phyloP scores from a whole-genome alignment of 2,329 filamentous ascomycete species.

The Diplodia corticola region DNA sequence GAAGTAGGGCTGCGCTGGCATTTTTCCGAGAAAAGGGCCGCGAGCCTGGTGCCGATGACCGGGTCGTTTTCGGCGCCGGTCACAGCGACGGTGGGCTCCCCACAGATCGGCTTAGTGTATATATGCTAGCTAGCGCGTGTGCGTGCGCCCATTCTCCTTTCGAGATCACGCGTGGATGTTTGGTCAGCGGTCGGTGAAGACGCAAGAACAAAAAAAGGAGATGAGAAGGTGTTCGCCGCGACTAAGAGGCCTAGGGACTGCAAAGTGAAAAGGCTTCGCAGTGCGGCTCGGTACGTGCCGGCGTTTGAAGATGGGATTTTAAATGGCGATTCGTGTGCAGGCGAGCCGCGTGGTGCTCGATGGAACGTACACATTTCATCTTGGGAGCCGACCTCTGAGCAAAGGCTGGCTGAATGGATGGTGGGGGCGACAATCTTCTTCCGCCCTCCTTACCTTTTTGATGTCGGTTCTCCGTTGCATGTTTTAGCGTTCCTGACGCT shows the following conservation, averaged over 20 bases:
- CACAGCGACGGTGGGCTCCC: background rate
- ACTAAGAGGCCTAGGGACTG: too few relatives aligned
- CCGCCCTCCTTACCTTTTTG: background rate
- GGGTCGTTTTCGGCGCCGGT: background rate
- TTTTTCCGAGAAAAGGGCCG: background rate
- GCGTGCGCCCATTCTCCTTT: too few relatives aligned
- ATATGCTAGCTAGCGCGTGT: too few relatives aligned
- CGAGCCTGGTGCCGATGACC: background rate
- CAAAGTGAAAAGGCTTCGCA: too few relatives aligned
- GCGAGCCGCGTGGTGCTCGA: too few relatives aligned
- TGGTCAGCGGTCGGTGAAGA: too few relatives aligned
- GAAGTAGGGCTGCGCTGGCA: background rate
- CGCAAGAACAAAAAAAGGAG: too few relatives aligned
- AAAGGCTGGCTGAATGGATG: background rate
- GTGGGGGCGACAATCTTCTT: background rate
- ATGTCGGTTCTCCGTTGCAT: background rate
- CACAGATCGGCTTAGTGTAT: background rate
- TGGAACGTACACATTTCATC: too few relatives aligned
- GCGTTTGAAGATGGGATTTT: background rate
- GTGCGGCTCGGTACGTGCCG: background rate
- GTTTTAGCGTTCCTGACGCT: background rate
- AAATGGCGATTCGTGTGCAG: too few relatives aligned
- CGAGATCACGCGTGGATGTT: too few relatives aligned
- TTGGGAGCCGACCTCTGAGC: too few relatives aligned
- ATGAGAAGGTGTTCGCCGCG: too few relatives aligned